These are phyloP conservation scores for Xylariaceae sp. DNA, from an alignment of 2,329 filamentous ascomycete species.

Conservation along the genomic window DNA sequence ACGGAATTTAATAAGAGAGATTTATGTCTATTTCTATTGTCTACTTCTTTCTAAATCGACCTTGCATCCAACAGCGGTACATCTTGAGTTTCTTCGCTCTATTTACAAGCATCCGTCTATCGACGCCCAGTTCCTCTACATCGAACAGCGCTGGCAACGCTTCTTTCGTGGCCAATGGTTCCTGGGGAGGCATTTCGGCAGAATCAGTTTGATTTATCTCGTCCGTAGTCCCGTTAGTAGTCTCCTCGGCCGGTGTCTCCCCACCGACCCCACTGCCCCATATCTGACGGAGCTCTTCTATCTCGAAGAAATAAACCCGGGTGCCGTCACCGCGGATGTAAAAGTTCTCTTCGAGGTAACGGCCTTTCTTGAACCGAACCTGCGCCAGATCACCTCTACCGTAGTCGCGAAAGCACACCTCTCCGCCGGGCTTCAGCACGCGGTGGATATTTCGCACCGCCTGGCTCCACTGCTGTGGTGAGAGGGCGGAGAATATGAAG, in stretches of 20 bases:
- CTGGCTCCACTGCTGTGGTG: conserved; percentile 75
- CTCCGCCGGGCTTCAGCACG: conserved; percentile 85
- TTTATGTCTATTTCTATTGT: conserved; percentile 12
- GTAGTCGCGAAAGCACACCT: conserved; percentile 94
- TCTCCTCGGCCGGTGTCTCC: conserved; percentile 20
- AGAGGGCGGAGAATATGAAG: conserved; percentile 93
- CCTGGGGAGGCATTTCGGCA: conserved; percentile 18
- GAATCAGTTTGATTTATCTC: conserved; percentile 21
- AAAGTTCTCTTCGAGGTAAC: conserved; percentile 94
- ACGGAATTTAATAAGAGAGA: neutral
- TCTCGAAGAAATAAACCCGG: conserved; percentile 94
- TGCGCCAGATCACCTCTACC: conserved; percentile 92
- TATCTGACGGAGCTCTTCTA: conserved; percentile 71
- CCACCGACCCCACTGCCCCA: conserved; percentile 49
- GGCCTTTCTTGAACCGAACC: conserved; percentile 91
- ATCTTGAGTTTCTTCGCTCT: conserved; percentile 88
- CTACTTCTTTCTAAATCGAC: conserved; percentile 67
- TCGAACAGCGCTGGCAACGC: conserved; percentile 50
- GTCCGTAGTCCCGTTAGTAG: conserved; percentile 13
- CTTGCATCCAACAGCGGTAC: conserved; percentile 96
- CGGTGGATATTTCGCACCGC: conserved; percentile 76
- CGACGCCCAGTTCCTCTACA: conserved; percentile 72
- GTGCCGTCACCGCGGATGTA: conserved; percentile 95
- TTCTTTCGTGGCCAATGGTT: conserved; percentile 12
- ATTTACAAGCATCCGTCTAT: conserved; percentile 87